Evolutionary conservation across 768 basidiomycete species (phyloP).

Genomic region (Sporobolomyces roseus): DNA sequence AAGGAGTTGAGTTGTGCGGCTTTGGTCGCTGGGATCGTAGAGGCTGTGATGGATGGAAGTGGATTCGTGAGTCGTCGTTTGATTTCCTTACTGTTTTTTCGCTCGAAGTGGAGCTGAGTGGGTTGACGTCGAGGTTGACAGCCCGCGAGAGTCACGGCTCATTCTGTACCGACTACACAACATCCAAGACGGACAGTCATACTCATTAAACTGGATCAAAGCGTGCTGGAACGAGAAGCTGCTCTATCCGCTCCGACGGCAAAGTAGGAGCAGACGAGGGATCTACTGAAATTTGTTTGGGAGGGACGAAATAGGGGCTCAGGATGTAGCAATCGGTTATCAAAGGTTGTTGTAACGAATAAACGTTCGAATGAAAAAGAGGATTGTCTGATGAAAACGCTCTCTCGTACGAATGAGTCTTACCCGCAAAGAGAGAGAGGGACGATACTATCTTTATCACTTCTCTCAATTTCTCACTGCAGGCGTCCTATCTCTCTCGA

Average conservation of each 20-base stretch:
- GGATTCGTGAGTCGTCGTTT: constrained; percentile 86
- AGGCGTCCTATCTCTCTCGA: too few relatives aligned
- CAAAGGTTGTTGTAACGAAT: too few relatives aligned
- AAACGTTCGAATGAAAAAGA: too few relatives aligned
- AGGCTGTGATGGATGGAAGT: constrained; percentile 89
- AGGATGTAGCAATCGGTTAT: too few relatives aligned
- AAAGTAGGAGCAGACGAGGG: too few relatives aligned
- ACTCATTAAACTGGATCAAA: constrained; percentile 89
- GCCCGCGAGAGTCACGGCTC: constrained; percentile 96
- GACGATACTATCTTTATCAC: too few relatives aligned
- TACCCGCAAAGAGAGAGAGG: too few relatives aligned
- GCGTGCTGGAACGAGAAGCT: constrained; percentile 89
- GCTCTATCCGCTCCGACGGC: constrained; percentile 52
- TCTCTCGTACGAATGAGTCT: too few relatives aligned
- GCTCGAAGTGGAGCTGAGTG: neutral
- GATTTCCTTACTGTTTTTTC: neutral
- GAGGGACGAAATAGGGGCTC: too few relatives aligned
- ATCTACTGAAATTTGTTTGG: too few relatives aligned
- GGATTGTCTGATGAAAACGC: too few relatives aligned
- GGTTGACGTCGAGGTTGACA: constrained; percentile 46
- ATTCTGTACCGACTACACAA: constrained; percentile 77
- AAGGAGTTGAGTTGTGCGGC: constrained; percentile 93
- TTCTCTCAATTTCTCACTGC: too few relatives aligned
- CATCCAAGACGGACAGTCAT: constrained; percentile 87
- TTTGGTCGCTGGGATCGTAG: constrained; percentile 92